Evolutionary conservation across 345 rosid genomes (phyloP), one percentile per base, ranked within the genome.

Genomic region (Mallotus nudiflorus): DNA sequence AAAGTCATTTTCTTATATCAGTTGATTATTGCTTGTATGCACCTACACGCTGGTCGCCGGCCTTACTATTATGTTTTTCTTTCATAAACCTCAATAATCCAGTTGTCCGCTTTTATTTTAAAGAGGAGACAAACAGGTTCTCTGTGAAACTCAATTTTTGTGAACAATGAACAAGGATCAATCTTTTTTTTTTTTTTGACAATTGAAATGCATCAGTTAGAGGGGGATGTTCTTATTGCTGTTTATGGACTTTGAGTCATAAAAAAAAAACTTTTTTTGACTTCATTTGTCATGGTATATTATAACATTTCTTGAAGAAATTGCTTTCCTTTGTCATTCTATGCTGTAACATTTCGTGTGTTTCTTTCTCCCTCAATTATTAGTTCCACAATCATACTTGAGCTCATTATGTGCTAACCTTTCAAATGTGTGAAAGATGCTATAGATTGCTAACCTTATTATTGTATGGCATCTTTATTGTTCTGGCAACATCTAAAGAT

Each of bases 401-500:
- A 33, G 4, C 40, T 24, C 45, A 59, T 63, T 40, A 54, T n/a
- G n/a, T n/a, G n/a, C n/a, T n/a, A n/a, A n/a, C n/a, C n/a, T n/a
- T n/a, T n/a, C n/a, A n/a, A n/a, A n/a, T n/a, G n/a, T n/a, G n/a
- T n/a, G n/a, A n/a, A n/a, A n/a, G n/a, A n/a, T n/a, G n/a, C n/a
- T n/a, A n/a, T n/a, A 52, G 50, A 72, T 64, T 58, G 20, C 62
- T 55, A 40, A n/a, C n/a, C n/a, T n/a, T n/a, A 51, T 62, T 54
- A 59, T 65, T 51, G 14, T 67, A 48, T 51, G 25, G 18, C 37
- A 6, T 15, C 61, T 49, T 46, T 33, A 67, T 69, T 83, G 90
- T 63, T 46, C 81, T 87, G 75, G 77, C 81, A 63, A 55, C 65
- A 58, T 72, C 67, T 66, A 85, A 82, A 77, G 87, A 82, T 42